Percentiles rank a stretch among this genome's conserved stretches.
Evolutionary conservation across 495 filamentous ascomycete species (phyloP).

Genomic region (Penicillium alfredii): DNA sequence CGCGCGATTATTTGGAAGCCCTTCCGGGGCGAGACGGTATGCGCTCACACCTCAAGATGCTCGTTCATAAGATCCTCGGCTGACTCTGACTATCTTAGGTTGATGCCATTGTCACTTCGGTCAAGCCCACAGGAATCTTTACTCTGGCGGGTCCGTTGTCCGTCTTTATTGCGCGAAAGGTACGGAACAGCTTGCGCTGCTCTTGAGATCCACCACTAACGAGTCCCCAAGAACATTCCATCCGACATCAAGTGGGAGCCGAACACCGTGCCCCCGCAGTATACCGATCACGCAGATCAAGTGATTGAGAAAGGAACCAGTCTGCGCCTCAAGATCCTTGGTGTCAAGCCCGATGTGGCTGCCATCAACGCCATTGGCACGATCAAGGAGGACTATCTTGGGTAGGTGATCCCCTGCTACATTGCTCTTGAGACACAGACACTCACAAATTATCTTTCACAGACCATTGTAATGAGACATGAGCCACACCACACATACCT

Average conservation of each 20-base stretch:
- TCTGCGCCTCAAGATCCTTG: slow-evolving; percentile 87
- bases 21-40: slow-evolving; percentile 92
- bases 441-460: slow-evolving; percentile 6
- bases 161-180: slow-evolving; percentile 83
- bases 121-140: slow-evolving; percentile 90
- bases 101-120: slow-evolving; percentile 82
- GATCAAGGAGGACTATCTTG: slow-evolving; percentile 77
- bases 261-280: slow-evolving; percentile 79
- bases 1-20: slow-evolving; percentile 95
- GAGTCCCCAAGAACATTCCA: slow-evolving; percentile 68
- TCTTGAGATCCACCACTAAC: slow-evolving; percentile 11
- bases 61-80: neutral
- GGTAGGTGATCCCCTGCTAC: slow-evolving; percentile 39
- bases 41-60: slow-evolving; percentile 20
- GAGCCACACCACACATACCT: slow-evolving; percentile 19
- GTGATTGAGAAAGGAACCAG: slow-evolving; percentile 92
- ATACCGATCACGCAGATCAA: slow-evolving; percentile 81
- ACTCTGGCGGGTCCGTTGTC: slow-evolving; percentile 80
- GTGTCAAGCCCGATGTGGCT: slow-evolving; percentile 83
- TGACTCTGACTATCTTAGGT: slow-evolving; percentile 49
- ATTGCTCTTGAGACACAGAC: neutral
- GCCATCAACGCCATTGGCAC: slow-evolving; percentile 95
- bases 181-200: slow-evolving; percentile 34
- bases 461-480: slow-evolving; percentile 37
- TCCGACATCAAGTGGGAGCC: slow-evolving; percentile 88